Evolutionary conservation across 306 rosid genomes (phyloP), one percentile per base, ranked within the genome.

Genomic region (Trifolium fragiferum): DNA sequence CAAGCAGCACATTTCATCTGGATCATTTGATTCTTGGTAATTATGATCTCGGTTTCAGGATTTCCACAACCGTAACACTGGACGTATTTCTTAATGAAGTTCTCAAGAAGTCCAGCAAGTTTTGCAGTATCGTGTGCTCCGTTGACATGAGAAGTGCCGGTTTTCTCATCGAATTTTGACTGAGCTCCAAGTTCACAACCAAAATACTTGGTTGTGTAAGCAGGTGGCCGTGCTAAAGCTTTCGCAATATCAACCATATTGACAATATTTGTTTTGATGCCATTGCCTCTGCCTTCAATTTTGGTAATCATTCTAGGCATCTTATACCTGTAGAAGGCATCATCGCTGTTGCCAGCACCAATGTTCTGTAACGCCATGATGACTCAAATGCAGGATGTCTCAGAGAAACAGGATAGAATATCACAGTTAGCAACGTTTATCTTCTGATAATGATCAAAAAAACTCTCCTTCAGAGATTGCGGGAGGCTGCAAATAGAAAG

Each of bases 291-390:
- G 21, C 93, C 93, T 80, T 88, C 93, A 80, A 88, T 88, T 79
- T 88, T 88, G 11, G 90, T 88, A 5, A 88, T 71, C 93, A 88
- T 88, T 78, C 30, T 86, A 47, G 93, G 93, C 93, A 88, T 88
- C 84, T 88, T 88, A 44, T 88, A 88, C 82, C 93, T 82, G 50
- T 88, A 88, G 78, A 88, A 88, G 83, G 93, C 93, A 86, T 88
- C 93, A 43, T 88, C 93, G 7, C 86, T 80, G 16, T 88, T 88
- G n/a, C 66, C 13, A 33, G 92, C 92, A 75, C 93, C 93, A 68
- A 88, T 88, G 83, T 88, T 88, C 78, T 82, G 89, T 23, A 88
- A 78, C 21, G 93, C 87, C 93, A 88, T 88, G 76, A 46, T 84
- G 86, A 74, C 40, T 76, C 47, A 35, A 68, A 46, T 77, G 47